Percentiles rank a stretch among this genome's conserved stretches.
phyloP scores from a whole-genome alignment of 2,329 filamentous ascomycete genomes.

The Aurifilum marmelostoma region DNA sequence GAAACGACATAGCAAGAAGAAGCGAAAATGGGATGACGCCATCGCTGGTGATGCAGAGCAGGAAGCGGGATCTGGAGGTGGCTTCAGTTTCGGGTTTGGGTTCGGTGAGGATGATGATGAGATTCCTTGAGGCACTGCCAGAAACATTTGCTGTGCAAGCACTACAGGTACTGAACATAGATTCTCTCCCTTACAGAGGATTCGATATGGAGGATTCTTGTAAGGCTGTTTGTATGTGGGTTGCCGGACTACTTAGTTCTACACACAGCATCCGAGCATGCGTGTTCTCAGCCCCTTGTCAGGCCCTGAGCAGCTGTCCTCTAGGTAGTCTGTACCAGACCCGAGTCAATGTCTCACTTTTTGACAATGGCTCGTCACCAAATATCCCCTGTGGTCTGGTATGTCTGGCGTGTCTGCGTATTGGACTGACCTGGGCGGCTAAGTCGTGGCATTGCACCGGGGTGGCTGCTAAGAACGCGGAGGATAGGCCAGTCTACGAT shows the following conservation, averaged over 20 bases:
- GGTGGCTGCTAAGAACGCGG: background rate
- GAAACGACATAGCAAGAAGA: slow-evolving; percentile 64
- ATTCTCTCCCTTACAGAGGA: background rate
- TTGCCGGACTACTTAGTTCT: background rate
- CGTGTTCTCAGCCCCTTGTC: background rate
- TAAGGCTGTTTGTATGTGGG: background rate
- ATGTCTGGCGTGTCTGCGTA: background rate
- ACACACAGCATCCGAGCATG: background rate
- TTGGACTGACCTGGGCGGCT: slow-evolving; percentile 1
- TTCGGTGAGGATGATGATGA: slow-evolving; percentile 50
- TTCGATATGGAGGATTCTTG: background rate
- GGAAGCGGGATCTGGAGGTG: slow-evolving; percentile 33
- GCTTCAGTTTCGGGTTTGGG: slow-evolving; percentile 61
- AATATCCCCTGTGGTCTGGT: too few species aligned
- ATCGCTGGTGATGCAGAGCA: slow-evolving; percentile 56
- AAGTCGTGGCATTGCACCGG: background rate
- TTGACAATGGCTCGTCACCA: too few species aligned
- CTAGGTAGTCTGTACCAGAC: background rate
- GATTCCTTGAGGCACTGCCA: slow-evolving; percentile 34
- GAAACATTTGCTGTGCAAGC: background rate
- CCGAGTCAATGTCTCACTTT: background rate
- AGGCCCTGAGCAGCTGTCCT: background rate
- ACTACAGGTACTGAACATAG: background rate
- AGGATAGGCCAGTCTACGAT: background rate
- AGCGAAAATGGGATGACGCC: slow-evolving; percentile 85